These are phyloP conservation scores for Phytophthora cactorum DNA, from an alignment of 352 stramenopile genomes.

Conservation along the genomic window DNA sequence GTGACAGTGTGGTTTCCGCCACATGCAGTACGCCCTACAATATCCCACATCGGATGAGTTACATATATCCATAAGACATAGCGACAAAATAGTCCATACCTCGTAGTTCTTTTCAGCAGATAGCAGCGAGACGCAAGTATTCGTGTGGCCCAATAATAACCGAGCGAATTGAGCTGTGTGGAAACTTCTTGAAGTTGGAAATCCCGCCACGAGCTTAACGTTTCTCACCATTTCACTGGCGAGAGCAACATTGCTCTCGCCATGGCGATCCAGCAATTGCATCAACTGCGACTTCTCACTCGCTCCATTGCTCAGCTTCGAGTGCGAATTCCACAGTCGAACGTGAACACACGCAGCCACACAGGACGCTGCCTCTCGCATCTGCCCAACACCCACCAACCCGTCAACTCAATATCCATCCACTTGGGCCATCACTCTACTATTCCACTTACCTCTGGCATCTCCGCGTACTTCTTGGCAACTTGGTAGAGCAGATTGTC, in stretches of 20 bases:
- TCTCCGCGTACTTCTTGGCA: constrained; percentile 72
- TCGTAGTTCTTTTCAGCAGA: constrained; percentile 36
- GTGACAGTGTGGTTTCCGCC: constrained; percentile 30
- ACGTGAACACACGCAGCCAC: constrained; percentile 57
- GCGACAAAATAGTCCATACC: constrained; percentile 21
- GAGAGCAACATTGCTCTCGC: not conserved
- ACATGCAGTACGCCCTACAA: constrained; percentile 37
- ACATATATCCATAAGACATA: not conserved
- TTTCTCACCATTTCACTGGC: constrained; percentile 10
- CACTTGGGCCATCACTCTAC: not conserved
- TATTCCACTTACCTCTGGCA: constrained; percentile 42
- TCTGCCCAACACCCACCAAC: constrained; percentile 20
- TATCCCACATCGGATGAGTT: constrained; percentile 5
- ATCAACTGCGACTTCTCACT: constrained; percentile 20
- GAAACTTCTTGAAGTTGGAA: constrained; percentile 45
- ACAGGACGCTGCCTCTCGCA: constrained; percentile 32
- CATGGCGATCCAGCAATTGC: constrained; percentile 1
- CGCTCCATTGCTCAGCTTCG: constrained; percentile 23
- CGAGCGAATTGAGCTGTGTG: constrained; percentile 56
- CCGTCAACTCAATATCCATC: not conserved
- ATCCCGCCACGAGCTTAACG: constrained; percentile 33
- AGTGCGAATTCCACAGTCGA: constrained; percentile 58
- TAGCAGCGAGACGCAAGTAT: constrained; percentile 48
- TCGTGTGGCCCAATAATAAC: constrained; percentile 55
- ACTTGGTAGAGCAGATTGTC: constrained; percentile 87